A percentile compares a stretch with the other conserved stretches of the same genome.
phyloP scores from a whole-genome alignment of 805 yeast species.

The Metschnikowia lochheadii region DNA sequence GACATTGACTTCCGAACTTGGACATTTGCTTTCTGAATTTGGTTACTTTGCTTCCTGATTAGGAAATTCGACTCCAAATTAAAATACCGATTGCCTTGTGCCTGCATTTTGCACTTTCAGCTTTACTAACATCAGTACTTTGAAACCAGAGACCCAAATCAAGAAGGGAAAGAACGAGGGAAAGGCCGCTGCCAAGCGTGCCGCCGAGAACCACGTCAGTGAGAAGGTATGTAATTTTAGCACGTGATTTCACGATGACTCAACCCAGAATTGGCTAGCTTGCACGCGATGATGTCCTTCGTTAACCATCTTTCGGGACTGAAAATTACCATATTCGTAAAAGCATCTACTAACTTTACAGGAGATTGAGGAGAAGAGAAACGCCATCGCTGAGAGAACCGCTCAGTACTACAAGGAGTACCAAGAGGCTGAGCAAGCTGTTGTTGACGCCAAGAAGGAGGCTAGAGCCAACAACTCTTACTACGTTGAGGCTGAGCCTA shows the following conservation, averaged over 20 bases:
- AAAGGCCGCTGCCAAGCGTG: conserved; percentile 71
- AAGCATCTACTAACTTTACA: conserved; percentile 17
- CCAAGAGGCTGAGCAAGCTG: conserved; percentile 86
- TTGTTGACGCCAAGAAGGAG: conserved; percentile 82
- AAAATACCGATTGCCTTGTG: no score
- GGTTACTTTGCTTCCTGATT: no score
- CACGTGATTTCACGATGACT: conserved; percentile 46
- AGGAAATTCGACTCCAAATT: no score
- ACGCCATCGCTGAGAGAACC: conserved; percentile 85
- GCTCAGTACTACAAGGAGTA: conserved; percentile 96
- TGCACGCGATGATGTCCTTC: conserved; percentile 64
- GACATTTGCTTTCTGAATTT: no score
- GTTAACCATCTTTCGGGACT: conserved; percentile 89
- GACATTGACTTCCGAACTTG: no score
- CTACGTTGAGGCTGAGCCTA: conserved; percentile 93
- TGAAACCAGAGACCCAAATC: conserved; percentile 80
- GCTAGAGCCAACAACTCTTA: conserved; percentile 92
- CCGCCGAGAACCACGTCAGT: conserved; percentile 76
- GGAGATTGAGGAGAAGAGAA: conserved; percentile 49
- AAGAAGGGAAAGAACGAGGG: conserved; percentile 78
- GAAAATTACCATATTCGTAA: conserved; percentile 32
- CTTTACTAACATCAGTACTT: conserved; percentile 30
- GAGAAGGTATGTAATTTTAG: conserved; percentile 63
- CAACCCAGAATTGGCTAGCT: conserved; percentile 58
- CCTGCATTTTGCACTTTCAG: neutral